Percentiles rank a stretch among this genome's conserved stretches.
Evolutionary conservation across 176 grass and related monocot genomes (phyloP).

Genomic region (Oropetium thomaeum): DNA sequence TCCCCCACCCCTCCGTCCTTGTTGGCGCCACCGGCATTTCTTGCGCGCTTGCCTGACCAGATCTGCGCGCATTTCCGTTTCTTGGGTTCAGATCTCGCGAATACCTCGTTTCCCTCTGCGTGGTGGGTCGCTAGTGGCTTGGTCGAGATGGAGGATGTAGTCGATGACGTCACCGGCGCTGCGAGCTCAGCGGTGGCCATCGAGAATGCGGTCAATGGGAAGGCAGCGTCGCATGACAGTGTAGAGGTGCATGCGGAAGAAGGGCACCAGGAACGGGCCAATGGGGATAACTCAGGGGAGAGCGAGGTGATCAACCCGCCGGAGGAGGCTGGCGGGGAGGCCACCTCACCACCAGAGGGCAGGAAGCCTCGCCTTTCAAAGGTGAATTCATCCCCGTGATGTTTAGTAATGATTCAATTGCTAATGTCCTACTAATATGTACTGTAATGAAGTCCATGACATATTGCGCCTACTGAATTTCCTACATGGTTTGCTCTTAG

Average conservation of each 20-base stretch:
- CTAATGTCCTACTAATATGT: background rate
- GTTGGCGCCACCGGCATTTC: conserved; percentile 7
- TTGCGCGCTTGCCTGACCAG: conserved; percentile 21
- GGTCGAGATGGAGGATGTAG: conserved; percentile 30
- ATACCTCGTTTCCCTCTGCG: background rate
- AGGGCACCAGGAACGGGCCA: conserved; percentile 21
- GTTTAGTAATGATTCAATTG: background rate
- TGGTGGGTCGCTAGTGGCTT: background rate
- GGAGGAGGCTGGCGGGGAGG: conserved; percentile 38
- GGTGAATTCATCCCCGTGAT: conserved; percentile 19
- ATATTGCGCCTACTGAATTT: background rate
- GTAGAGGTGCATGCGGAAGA: conserved; percentile 5
- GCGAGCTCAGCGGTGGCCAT: background rate
- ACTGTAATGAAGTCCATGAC: background rate
- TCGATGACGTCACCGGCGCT: conserved; percentile 14
- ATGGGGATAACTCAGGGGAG: conserved; percentile 39
- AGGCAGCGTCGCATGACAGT: background rate
- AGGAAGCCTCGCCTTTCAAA: conserved; percentile 30
- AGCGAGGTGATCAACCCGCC: conserved; percentile 57
- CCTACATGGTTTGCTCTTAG: conserved; percentile 18
- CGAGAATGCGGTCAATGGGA: conserved; percentile 31
- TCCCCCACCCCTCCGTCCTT: background rate
- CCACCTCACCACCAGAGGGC: conserved; percentile 35
- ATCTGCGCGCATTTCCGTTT: conserved; percentile 43
- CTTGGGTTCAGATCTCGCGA: conserved; percentile 30